A percentile compares a stretch with the other conserved stretches of the same genome.
phyloP scores from a whole-genome alignment of 371 early-diverging fungal genomes.

The Cokeromyces recurvatus region DNA sequence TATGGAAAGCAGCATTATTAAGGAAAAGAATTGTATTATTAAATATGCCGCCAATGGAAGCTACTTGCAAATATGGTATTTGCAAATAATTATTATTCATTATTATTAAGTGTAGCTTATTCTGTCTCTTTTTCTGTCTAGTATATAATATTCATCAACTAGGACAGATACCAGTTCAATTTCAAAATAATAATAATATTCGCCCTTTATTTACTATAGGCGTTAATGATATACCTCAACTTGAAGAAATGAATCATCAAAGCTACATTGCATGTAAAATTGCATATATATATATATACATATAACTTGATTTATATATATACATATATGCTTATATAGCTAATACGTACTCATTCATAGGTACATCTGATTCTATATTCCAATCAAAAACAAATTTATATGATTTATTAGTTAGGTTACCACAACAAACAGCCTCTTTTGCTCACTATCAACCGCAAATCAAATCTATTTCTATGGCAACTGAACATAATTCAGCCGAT shows the following conservation, averaged over 20 bases:
- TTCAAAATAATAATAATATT: slow-evolving; percentile 15
- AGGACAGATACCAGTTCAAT: slow-evolving; percentile 18
- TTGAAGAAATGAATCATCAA: slow-evolving; percentile 27
- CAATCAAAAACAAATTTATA: slow-evolving; percentile 49
- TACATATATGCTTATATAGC: too few relatives aligned
- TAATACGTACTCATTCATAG: too few relatives aligned
- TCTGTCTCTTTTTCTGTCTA: slow-evolving; percentile 3
- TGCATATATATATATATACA: not conserved
- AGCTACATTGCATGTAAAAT: slow-evolving; percentile 56
- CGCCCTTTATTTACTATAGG: slow-evolving; percentile 46
- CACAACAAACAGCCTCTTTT: slow-evolving; percentile 11
- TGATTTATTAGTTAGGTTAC: slow-evolving; percentile 47
- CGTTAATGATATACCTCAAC: slow-evolving; percentile 49
- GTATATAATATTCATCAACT: slow-evolving; percentile 44
- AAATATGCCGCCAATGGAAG: slow-evolving; percentile 45
- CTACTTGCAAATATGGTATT: slow-evolving; percentile 48
- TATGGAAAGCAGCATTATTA: slow-evolving; percentile 58
- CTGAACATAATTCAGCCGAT: slow-evolving; percentile 27
- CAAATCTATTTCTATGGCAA: slow-evolving; percentile 4
- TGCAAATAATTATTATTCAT: not conserved
- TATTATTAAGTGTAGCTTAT: not conserved
- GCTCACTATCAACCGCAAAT: not conserved
- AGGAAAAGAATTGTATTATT: slow-evolving; percentile 52
- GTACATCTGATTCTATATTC: slow-evolving; percentile 58
- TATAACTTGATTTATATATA: too few relatives aligned